Evolutionary conservation across 2,329 filamentous ascomycete species (phyloP).

Genomic region (Orbilia blumenaviensis): DNA sequence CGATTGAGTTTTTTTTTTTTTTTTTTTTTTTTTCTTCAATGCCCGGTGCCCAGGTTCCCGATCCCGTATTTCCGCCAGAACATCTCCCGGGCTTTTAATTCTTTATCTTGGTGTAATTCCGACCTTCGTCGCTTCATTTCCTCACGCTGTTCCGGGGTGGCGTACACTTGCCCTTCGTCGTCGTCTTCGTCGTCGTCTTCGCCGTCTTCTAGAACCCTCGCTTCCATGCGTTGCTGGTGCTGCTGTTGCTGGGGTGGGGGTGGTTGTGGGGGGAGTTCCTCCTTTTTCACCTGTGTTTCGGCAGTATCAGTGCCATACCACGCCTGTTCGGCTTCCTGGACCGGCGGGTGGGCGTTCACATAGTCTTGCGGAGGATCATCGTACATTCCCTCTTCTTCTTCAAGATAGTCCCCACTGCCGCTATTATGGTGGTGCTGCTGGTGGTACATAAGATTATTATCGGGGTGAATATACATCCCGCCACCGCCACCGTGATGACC

Average conservation of each 20-base stretch:
- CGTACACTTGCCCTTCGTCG: conserved; percentile 45
- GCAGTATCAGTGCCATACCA: not conserved
- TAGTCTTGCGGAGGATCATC: conserved; percentile 46
- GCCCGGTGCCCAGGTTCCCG: conserved; percentile 15
- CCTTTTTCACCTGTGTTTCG: not conserved
- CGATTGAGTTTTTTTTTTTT: not conserved
- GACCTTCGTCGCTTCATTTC: conserved; percentile 30
- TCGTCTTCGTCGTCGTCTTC: conserved; percentile 36
- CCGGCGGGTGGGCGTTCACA: conserved; percentile 42
- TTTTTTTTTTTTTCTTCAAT: not conserved
- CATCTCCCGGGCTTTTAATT: conserved; percentile 32
- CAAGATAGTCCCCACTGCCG: too few species aligned
- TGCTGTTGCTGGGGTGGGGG: too few species aligned
- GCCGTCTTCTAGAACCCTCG: not conserved
- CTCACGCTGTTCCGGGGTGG: conserved; percentile 39
- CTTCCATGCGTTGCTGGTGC: not conserved
- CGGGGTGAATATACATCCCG: conserved; percentile 17
- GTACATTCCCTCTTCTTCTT: conserved; percentile 48
- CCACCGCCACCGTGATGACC: too few species aligned
- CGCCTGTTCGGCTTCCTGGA: conserved; percentile 1
- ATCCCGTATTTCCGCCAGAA: conserved; percentile 28
- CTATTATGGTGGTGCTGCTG: too few species aligned
- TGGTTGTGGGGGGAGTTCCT: not conserved
- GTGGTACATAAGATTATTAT: not conserved
- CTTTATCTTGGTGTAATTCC: conserved; percentile 37